Evolutionary conservation across 2,329 filamentous ascomycete species (phyloP).

Genomic region (Fusarium cyanostomum): DNA sequence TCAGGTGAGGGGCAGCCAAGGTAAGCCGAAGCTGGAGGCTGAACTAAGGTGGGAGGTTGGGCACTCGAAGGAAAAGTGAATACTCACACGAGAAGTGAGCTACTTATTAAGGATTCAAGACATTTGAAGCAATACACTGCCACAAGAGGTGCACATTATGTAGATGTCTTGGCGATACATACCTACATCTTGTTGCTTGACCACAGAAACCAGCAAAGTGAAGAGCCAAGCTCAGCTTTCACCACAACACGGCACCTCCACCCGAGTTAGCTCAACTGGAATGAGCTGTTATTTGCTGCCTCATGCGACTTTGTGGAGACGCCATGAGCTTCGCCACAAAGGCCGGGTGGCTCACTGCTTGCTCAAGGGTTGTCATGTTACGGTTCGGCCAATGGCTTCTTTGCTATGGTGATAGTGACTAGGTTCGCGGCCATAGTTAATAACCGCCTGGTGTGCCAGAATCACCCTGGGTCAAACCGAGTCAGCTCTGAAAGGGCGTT

Average conservation of each 20-base stretch:
- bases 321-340: slow-evolving; percentile 33
- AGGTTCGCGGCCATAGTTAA: not conserved
- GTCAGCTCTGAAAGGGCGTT: not conserved
- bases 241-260: slow-evolving; percentile 18
- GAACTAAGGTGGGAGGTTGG: not conserved
- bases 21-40: slow-evolving; percentile 15
- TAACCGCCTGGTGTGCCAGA: not conserved
- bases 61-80: not conserved
- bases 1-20: slow-evolving; percentile 27
- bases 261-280: slow-evolving; percentile 23
- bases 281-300: slow-evolving; percentile 20
- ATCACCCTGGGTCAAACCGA: not conserved
- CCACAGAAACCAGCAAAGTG: not conserved
- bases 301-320: slow-evolving; percentile 33
- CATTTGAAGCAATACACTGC: slow-evolving; percentile 19
- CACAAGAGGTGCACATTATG: slow-evolving; percentile 5
- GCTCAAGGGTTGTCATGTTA: slow-evolving; percentile 1
- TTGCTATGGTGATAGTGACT: not conserved
- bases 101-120: too few relatives aligned
- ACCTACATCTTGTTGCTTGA: not conserved
- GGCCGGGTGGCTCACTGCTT: slow-evolving; percentile 2
- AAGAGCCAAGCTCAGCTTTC: slow-evolving; percentile 8
- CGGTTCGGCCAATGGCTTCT: not conserved
- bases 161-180: slow-evolving; percentile 1
- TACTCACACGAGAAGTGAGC: not conserved